Conservation (phyloP, 192 early-diverging fungal species). For the Entomortierella chlamydospora region DNA sequence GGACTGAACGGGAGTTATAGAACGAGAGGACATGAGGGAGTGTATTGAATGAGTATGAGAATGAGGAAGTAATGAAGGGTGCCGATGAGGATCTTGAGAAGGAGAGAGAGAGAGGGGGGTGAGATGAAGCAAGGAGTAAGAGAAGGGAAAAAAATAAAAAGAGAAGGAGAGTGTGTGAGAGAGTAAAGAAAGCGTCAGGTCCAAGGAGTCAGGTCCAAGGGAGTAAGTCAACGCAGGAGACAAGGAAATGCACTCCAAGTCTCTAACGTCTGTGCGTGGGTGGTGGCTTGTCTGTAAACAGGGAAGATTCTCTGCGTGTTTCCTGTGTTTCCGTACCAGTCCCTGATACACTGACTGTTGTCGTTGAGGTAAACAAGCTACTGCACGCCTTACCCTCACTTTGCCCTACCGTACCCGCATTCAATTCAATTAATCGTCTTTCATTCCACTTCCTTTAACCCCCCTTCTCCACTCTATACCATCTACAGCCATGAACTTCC, state of each 20-base stretch:
- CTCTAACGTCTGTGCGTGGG: too few relatives aligned
- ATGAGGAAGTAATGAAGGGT: not conserved
- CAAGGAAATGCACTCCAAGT: too few relatives aligned
- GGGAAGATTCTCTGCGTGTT: too few relatives aligned
- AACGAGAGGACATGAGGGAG: conserved; percentile 5
- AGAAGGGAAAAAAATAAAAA: not conserved
- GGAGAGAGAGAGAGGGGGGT: not conserved
- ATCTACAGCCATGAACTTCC: conserved; percentile 36
- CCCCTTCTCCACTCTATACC: conserved; percentile 14
- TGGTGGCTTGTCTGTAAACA: too few relatives aligned
- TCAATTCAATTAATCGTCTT: not conserved
- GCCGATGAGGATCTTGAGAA: not conserved
- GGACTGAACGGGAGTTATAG: conserved; percentile 3
- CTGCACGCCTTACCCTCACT: not conserved
- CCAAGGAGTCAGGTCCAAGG: too few relatives aligned
- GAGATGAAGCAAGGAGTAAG: not conserved
- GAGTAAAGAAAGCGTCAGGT: not conserved
- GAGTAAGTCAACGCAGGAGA: too few relatives aligned
- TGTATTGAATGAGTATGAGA: not conserved
- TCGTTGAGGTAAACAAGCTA: not conserved
- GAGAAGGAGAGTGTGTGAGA: not conserved
- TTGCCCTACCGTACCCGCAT: not conserved
- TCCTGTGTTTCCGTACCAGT: not conserved
- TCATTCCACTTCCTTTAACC: conserved; percentile 7
- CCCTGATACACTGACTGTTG: too few relatives aligned